A percentile compares a stretch with the other conserved stretches of the same genome.
Evolutionary conservation across 345 rosid genomes (phyloP).

Genomic region (Microcos paniculata): DNA sequence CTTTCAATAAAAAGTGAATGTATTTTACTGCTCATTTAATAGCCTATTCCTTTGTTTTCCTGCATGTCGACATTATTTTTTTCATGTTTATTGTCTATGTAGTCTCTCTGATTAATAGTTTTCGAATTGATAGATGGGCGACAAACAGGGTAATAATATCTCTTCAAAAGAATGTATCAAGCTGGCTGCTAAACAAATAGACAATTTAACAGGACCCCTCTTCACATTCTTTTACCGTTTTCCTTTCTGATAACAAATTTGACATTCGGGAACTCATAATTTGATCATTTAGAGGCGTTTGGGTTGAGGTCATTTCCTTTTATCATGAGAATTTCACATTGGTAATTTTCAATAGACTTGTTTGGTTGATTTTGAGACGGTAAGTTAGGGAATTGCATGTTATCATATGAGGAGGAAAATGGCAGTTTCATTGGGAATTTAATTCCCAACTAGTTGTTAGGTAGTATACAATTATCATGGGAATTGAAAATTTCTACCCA

Average conservation of each 20-base stretch:
- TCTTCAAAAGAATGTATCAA: background rate
- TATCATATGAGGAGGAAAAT: too few relatives aligned
- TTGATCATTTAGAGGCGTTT: too few relatives aligned
- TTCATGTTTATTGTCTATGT: background rate
- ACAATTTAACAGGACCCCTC: background rate
- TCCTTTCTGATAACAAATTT: background rate
- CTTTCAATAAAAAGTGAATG: slow-evolving; percentile 10
- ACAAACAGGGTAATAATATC: background rate
- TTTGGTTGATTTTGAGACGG: too few relatives aligned
- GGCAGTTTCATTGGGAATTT: too few relatives aligned
- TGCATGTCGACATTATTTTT: slow-evolving; percentile 5
- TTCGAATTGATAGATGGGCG: background rate
- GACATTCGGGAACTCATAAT: background rate
- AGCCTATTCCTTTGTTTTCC: background rate
- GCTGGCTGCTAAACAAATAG: background rate
- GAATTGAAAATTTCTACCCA: too few relatives aligned
- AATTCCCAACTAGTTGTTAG: too few relatives aligned
- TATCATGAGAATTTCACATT: too few relatives aligned
- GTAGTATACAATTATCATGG: too few relatives aligned
- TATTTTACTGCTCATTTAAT: slow-evolving; percentile 9
- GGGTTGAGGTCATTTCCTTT: too few relatives aligned
- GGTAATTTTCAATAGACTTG: too few relatives aligned
- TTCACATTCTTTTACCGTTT: background rate
- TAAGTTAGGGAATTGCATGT: too few relatives aligned
- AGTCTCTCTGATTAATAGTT: too few relatives aligned